These are phyloP conservation scores for Apiospora saccharicola DNA, from an alignment of 2,329 filamentous ascomycete species.

Conservation along the genomic window DNA sequence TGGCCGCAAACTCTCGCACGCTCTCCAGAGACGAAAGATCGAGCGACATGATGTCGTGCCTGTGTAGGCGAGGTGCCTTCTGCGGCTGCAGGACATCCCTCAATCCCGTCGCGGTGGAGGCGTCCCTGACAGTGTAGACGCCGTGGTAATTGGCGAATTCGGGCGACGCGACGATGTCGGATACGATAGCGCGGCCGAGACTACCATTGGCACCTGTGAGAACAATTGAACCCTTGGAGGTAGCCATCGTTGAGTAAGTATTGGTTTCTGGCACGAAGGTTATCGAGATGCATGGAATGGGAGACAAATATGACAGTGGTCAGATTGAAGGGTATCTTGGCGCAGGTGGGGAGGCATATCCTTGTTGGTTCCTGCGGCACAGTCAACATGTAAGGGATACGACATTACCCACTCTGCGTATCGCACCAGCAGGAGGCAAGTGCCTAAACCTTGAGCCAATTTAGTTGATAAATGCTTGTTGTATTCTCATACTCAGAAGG, in stretches of 20 bases:
- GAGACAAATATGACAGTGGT: background rate
- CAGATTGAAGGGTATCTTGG: background rate
- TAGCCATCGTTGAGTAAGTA: background rate
- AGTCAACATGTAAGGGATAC: too few species aligned
- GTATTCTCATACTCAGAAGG: too few species aligned
- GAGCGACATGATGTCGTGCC: constrained; percentile 30
- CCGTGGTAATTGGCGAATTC: constrained; percentile 33
- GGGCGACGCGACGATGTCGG: constrained; percentile 29
- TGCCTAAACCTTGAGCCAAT: too few species aligned
- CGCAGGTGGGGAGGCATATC: background rate
- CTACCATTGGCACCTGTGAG: constrained; percentile 32
- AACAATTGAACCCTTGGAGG: constrained; percentile 28
- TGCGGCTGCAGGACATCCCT: background rate
- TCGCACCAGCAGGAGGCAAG: too few species aligned
- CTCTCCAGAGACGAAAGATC: constrained; percentile 30
- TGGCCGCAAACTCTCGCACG: constrained; percentile 31
- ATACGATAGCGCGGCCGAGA: constrained; percentile 28
- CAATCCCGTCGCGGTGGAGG: background rate
- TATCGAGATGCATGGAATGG: background rate
- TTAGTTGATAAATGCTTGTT: too few species aligned
- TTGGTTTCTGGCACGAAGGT: too few species aligned
- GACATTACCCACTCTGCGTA: too few species aligned
- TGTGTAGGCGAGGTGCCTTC: background rate
- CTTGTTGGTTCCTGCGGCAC: background rate
- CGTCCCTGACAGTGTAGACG: constrained; percentile 31